phyloP scores from a whole-genome alignment of 2,329 filamentous ascomycete species.

The Verticillium isaacii region DNA sequence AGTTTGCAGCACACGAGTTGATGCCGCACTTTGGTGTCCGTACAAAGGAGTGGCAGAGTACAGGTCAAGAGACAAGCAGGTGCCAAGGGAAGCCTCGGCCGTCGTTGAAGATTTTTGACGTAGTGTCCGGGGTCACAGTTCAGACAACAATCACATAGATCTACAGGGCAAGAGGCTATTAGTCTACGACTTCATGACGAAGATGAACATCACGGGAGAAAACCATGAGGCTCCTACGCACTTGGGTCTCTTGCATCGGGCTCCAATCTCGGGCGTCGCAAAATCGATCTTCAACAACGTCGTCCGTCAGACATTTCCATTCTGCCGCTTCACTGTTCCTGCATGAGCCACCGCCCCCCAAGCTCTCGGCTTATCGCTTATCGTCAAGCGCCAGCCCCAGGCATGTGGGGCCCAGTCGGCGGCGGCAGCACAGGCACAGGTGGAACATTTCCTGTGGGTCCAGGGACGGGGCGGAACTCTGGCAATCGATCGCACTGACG shows the following conservation, averaged over 20 bases:
- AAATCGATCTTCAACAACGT: neutral
- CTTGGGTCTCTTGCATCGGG: neutral
- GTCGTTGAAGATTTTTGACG: too few species aligned
- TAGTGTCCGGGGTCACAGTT: too few species aligned
- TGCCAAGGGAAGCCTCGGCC: too few species aligned
- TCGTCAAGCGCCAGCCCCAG: neutral
- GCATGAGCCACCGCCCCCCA: neutral
- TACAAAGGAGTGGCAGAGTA: too few species aligned
- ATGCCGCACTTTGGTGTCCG: too few species aligned
- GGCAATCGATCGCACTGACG: neutral
- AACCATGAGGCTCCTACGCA: neutral
- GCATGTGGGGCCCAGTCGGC: too few species aligned
- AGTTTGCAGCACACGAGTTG: too few species aligned
- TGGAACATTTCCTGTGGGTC: neutral
- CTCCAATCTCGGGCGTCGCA: neutral
- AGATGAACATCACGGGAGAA: neutral
- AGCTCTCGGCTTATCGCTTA: neutral
- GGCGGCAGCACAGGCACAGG: neutral
- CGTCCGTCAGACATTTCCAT: neutral
- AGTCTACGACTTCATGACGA: neutral
- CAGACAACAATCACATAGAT: too few species aligned
- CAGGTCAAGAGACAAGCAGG: too few species aligned
- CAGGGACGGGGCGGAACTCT: neutral
- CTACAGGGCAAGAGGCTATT: too few species aligned
- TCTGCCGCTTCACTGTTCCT: neutral